A percentile compares a stretch with the other conserved stretches of the same genome.
These are phyloP conservation scores for Platanthera guangdongensis DNA, from an alignment of 106 monocot genomes.

Conservation along the genomic window DNA sequence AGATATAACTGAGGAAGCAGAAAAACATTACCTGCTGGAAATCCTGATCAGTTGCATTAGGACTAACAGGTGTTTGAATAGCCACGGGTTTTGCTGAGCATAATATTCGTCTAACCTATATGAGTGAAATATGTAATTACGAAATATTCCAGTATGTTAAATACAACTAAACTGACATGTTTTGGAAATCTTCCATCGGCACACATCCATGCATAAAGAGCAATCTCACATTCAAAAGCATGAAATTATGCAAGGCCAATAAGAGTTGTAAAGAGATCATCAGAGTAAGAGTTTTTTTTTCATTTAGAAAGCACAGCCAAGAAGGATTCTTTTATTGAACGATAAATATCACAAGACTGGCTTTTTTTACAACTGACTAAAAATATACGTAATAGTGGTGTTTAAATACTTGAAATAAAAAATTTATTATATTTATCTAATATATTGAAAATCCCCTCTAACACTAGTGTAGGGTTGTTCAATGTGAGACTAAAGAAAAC, in stretches of 20 bases:
- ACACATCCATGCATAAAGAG: neutral
- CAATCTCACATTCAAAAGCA: neutral
- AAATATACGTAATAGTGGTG: too few relatives aligned
- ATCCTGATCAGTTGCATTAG: conserved; percentile 87
- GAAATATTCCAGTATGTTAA: neutral
- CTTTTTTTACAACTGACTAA: too few relatives aligned
- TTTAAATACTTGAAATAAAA: too few relatives aligned
- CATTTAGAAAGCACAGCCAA: neutral
- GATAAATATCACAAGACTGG: neutral
- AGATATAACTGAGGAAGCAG: neutral
- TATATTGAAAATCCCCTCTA: too few relatives aligned
- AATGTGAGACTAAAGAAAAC: too few relatives aligned
- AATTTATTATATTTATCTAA: too few relatives aligned
- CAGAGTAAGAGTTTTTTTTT: neutral
- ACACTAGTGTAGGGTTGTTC: too few relatives aligned
- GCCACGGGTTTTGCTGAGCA: conserved; percentile 79
- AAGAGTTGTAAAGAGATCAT: neutral
- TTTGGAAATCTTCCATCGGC: neutral
- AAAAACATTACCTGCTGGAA: conserved; percentile 66
- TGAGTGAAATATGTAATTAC: neutral
- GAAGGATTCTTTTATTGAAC: neutral
- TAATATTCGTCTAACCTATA: conserved; percentile 79
- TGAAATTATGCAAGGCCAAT: neutral
- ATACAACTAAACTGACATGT: neutral
- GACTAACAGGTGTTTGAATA: conserved; percentile 64